Base-by-base conservation (phyloP, 1,284 basidiomycete genomes). In the Hortiboletus rubellus region DNA sequence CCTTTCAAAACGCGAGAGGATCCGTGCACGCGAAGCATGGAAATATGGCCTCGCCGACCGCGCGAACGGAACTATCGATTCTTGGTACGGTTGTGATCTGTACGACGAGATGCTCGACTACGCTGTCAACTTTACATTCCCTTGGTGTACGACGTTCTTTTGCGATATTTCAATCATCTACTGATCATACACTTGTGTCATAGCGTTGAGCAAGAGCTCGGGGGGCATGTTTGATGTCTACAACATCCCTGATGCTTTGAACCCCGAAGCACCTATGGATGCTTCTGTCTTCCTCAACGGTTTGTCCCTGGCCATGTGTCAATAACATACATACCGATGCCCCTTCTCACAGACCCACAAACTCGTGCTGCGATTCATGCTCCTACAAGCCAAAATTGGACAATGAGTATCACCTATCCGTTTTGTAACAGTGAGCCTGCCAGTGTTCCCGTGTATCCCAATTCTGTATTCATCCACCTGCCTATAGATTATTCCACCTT, bases 311-410 rank as follows among this genome's bases (percentile, higher is more conserved):
- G 2, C 37, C 24, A 5, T 22, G 22, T 40, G 41, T 18, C 27
- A 14, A 48, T 41, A n/a, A 18, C 12, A 36, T 31, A 7, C 11
- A 12, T 18, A n/a, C 24, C 14, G 60, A 51, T 61, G 10, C 7
- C 27, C 7, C 10, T 10, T 36, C 9, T 38, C 31, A 18, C 57
- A 87, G 86, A 88, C 63, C 73, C 77, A 31, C 76, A 70, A 22
- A 81, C 79, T 9, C 75, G 80, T 34, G 72, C 79, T 34, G 89
- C 87, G 0, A 71, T 91, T 22, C 88, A 91, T 68, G 88, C 87
- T 1, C 87, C 88, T 5, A 83, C 79, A 5, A 84, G 80, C 69
- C 80, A 82, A 63, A 70, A 82, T 52, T 91, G 88, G 88, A 62
- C 58, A 1, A 60, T 75, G 55, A 67, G 58, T 27, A 79, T 82